Conservation (phyloP, 306 rosid genomes). For the Lathyrus tuberosus region DNA sequence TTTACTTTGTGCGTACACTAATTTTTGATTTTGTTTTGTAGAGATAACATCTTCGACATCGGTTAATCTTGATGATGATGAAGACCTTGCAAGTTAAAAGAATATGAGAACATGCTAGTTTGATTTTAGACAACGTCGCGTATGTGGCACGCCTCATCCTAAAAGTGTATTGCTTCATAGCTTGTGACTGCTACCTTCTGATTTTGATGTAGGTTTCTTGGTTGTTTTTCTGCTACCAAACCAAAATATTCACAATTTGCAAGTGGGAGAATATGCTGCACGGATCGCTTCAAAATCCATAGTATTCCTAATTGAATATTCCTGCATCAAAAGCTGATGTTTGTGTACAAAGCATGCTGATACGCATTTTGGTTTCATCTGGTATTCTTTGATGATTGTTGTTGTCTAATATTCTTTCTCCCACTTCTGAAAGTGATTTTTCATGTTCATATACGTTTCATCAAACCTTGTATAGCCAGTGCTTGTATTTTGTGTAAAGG, state of each 20-base stretch:
- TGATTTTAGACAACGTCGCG: too few species aligned
- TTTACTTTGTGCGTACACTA: too few species aligned
- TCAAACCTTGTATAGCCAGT: slow-evolving; percentile 29
- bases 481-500: slow-evolving; percentile 34
- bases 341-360: slow-evolving; percentile 21
- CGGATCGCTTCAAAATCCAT: slow-evolving; percentile 60
- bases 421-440: slow-evolving; percentile 38
- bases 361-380: slow-evolving; percentile 31
- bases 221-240: too few species aligned
- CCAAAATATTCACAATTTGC: slow-evolving; percentile 1
- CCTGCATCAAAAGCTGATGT: slow-evolving; percentile 22
- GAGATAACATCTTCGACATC: too few species aligned
- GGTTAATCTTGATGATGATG: too few species aligned
- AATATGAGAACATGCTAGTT: too few species aligned
- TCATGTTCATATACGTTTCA: slow-evolving; percentile 11
- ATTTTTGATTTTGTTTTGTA: too few species aligned
- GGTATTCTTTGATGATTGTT: slow-evolving; percentile 33
- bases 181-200: too few species aligned
- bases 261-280: slow-evolving; percentile 32
- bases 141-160: too few species aligned
- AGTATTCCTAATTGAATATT: slow-evolving; percentile 4
- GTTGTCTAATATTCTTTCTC: slow-evolving; percentile 32
- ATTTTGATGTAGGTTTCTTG: too few species aligned
- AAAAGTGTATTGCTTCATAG: too few species aligned
- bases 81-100: too few species aligned